Percentiles rank a stretch among this genome's conserved stretches.
Evolutionary conservation across 768 basidiomycete species (phyloP).

Genomic region (Hericium erinaceus): DNA sequence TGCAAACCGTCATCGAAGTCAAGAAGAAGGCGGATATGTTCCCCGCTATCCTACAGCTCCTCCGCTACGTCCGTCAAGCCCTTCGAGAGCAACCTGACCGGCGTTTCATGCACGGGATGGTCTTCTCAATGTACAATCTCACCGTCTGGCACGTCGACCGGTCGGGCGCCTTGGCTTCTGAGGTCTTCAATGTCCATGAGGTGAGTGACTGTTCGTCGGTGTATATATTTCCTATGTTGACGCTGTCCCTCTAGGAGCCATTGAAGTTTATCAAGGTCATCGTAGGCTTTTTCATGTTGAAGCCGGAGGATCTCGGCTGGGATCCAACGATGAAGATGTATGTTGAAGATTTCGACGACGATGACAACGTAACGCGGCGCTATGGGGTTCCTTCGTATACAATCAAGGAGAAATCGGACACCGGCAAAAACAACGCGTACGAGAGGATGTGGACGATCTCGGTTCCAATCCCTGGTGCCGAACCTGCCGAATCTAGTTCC

Average conservation of each 20-base stretch:
- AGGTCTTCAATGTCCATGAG: neutral
- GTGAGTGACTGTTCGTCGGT: neutral
- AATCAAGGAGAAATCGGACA: neutral
- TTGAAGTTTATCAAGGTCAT: neutral
- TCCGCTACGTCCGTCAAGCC: neutral
- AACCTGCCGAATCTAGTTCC: neutral
- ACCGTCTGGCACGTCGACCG: conserved; percentile 2
- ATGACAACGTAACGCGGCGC: neutral
- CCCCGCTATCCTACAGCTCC: neutral
- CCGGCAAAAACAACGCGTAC: neutral
- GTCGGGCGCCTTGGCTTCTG: neutral
- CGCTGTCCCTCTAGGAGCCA: neutral
- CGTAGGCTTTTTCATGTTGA: neutral
- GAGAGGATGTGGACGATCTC: neutral
- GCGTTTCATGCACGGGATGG: neutral
- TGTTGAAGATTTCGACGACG: neutral
- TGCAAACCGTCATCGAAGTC: neutral
- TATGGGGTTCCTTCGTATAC: neutral
- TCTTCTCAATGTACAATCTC: neutral
- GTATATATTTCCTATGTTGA: neutral
- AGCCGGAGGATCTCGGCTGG: neutral
- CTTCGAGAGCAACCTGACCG: neutral
- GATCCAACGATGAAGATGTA: conserved; percentile 1
- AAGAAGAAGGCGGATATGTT: neutral
- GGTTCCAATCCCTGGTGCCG: neutral